Conservation (phyloP, 768 basidiomycete species). For the Xanthoconium purpureum region DNA sequence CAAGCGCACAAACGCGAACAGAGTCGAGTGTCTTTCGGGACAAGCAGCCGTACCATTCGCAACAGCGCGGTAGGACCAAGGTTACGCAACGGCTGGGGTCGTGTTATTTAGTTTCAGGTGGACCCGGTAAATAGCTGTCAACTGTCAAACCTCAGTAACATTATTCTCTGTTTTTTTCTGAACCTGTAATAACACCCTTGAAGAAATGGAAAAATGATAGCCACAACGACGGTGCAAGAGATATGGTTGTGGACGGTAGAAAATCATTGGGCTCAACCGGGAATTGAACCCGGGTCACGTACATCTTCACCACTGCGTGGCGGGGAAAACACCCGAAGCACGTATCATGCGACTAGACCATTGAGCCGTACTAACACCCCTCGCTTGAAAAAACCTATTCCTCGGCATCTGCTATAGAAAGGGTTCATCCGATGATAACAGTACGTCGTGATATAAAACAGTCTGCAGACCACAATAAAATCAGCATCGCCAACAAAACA, state of each 20-base stretch:
- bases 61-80: constrained; percentile 27
- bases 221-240: not conserved
- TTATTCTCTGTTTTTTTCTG: not conserved
- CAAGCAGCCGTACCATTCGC: constrained; percentile 4
- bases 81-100: constrained; percentile 8
- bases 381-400: not conserved
- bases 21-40: not conserved
- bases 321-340: constrained; percentile 30
- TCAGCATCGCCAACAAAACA: not conserved
- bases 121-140: constrained; percentile 17
- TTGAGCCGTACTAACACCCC: constrained; percentile 25
- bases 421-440: not conserved
- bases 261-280: constrained; percentile 24
- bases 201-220: too few relatives aligned
- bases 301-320: constrained; percentile 30
- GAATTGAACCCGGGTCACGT: constrained; percentile 39
- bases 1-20: constrained; percentile 22
- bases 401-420: too few relatives aligned
- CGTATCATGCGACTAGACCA: constrained; percentile 38
- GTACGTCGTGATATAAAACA: not conserved
- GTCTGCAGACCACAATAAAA: not conserved
- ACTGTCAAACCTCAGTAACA: not conserved
- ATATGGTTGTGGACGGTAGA: not conserved
- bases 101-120: constrained; percentile 11
- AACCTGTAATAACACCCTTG: not conserved